A percentile compares a stretch with the other conserved stretches of the same genome.
Evolutionary conservation across 2,329 filamentous ascomycete species (phyloP).

Genomic region (Anthostomella pinea): DNA sequence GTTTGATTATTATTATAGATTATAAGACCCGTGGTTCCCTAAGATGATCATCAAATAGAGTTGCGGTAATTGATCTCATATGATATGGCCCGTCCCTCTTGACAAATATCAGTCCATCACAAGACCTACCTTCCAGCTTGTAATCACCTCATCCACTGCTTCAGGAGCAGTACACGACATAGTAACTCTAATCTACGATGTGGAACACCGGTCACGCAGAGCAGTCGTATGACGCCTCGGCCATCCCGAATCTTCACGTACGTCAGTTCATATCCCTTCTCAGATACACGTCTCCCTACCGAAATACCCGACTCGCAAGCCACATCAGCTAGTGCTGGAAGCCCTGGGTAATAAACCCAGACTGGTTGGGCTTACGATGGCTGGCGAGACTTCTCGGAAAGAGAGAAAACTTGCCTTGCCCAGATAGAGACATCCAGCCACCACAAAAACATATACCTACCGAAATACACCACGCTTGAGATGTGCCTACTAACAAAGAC

Average conservation of each 20-base stretch:
- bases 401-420: not conserved
- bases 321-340: too few species aligned
- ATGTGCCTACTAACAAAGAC: constrained; percentile 12
- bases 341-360: too few species aligned
- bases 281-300: too few species aligned
- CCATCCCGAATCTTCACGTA: constrained; percentile 8
- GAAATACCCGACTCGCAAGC: too few species aligned
- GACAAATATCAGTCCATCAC: too few species aligned
- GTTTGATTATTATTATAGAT: too few species aligned
- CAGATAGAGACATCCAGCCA: not conserved
- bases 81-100: too few species aligned
- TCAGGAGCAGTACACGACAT: too few species aligned
- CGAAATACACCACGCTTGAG: not conserved
- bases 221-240: constrained; percentile 22
- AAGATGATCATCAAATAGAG: too few species aligned
- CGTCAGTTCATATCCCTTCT: too few species aligned
- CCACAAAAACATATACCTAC: not conserved
- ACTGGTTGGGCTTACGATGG: constrained; percentile 1
- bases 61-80: too few species aligned
- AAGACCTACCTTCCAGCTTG: constrained; percentile 10
- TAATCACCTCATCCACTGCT: constrained; percentile 6
- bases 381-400: not conserved
- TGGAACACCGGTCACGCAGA: constrained; percentile 26
- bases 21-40: too few species aligned
- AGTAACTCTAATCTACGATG: constrained; percentile 14